A percentile compares a stretch with the other conserved stretches of the same genome.
Evolutionary conservation across 805 yeast species (phyloP).

Genomic region (Zygosaccharomyces rouxii): DNA sequence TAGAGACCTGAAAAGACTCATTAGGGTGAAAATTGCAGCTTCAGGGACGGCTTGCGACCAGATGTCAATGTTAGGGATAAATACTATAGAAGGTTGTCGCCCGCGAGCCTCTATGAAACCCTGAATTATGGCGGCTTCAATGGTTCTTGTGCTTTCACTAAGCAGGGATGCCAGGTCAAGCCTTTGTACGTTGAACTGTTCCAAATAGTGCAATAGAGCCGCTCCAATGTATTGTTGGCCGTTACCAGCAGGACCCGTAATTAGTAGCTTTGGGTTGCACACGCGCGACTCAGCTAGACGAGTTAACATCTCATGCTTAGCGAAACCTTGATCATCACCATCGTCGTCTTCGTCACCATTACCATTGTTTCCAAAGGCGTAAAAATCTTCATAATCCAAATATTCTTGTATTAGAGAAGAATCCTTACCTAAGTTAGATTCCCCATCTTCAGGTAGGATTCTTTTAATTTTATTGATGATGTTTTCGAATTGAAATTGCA

Average conservation of each 20-base stretch:
- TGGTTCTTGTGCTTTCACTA: conserved; percentile 73
- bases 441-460: conserved; percentile 52
- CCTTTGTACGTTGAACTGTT: conserved; percentile 85
- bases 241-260: conserved; percentile 69
- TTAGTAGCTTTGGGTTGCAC: conserved; percentile 74
- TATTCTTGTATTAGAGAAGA: conserved; percentile 34
- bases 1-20: conserved; percentile 63
- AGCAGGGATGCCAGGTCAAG: conserved; percentile 74
- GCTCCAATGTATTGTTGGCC: conserved; percentile 85
- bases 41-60: conserved; percentile 68
- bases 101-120: conserved; percentile 81
- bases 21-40: conserved; percentile 66
- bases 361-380: conserved; percentile 8
- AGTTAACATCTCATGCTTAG: conserved; percentile 56
- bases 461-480: conserved; percentile 47
- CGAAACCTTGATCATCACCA: conserved; percentile 58
- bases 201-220: conserved; percentile 76
- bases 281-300: conserved; percentile 54
- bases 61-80: conserved; percentile 74
- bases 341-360: conserved; percentile 17
- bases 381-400: conserved; percentile 32
- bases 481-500: conserved; percentile 46
- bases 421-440: conserved; percentile 14
- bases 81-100: conserved; percentile 82
- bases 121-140: conserved; percentile 81